phyloP scores from a whole-genome alignment of 345 rosid genomes.

The Eutrema yunnanense region DNA sequence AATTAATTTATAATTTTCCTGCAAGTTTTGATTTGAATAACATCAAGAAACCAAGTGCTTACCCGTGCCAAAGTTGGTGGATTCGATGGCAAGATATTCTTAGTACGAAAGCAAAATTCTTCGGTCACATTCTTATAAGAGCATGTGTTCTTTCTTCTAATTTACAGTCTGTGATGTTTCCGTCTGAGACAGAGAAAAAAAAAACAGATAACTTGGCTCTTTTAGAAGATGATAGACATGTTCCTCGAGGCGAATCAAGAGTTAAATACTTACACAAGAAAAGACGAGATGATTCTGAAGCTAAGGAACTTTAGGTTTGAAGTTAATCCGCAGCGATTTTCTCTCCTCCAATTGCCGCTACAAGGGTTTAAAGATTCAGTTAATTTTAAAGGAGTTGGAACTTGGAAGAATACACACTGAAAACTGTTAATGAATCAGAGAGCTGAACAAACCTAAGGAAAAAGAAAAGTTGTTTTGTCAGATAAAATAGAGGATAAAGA shows the following conservation, averaged over 20 bases:
- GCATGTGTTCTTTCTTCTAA: background rate
- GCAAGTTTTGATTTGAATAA: background rate
- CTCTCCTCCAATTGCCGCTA: conserved; percentile 59
- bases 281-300: background rate
- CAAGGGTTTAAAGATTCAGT: conserved; percentile 4
- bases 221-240: background rate
- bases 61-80: conserved; percentile 7
- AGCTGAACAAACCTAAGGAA: background rate
- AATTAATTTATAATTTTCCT: background rate
- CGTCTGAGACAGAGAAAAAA: background rate
- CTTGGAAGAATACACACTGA: background rate
- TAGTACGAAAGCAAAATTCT: background rate
- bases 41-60: background rate
- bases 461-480: background rate
- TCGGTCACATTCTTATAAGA: background rate
- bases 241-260: background rate
- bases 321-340: conserved; percentile 29
- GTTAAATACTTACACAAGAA: conserved; percentile 13
- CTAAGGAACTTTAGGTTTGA: conserved; percentile 42
- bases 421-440: background rate
- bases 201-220: background rate
- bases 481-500: background rate
- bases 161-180: conserved; percentile 2
- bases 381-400: background rate
- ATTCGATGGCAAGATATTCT: background rate